Base-by-base conservation (phyloP, 2,329 filamentous ascomycete genomes). In the Epichloe uncinata region DNA sequence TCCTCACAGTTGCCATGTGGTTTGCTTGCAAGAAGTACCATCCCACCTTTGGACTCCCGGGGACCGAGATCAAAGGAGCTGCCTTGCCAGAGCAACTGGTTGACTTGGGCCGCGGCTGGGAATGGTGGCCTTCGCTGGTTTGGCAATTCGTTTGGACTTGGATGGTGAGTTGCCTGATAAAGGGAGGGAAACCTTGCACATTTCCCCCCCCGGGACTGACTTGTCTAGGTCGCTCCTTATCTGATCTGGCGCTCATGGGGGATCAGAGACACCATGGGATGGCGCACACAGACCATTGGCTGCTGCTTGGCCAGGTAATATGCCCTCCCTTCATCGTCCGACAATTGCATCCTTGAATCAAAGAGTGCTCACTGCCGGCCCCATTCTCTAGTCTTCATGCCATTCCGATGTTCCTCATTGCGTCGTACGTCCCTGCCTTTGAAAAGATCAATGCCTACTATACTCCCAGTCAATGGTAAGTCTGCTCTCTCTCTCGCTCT, bases 401-500 rank as follows among this genome's bases (percentile, higher is more conserved):
- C 11, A 76, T 79, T 2, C 81, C 82, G 0, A 72, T 85, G 66
- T 84, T 79, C 77, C 70, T 84, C 36, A 65, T 81, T 36, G 80
- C 77, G 40, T 67, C 77, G 2, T 71, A 75, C 51, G 67, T 69
- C 1, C 71, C 75, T 5, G 67, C 54, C 1, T 73, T 81, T 63
- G 67, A 63, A 3, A 56, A 63, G 0, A 65, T 81, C 48, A 80
- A 81, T 59, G 59, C 60, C 18, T 73, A 73, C 56, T 80, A 72
- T 55, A 61, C 76, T 3, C 77, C 80, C 26, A 74, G 78, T 9
- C 74, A 80, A 62, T 84, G 80, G 79, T 79, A 61, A 59, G 72
- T 37, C 73, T 73, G 66, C 81, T 22, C 61, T 75, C n/a, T 75
- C 2, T 1, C 3, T 20, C 3, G 74, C 45, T 63, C 35, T 34